Conservation (phyloP, 192 early-diverging fungal species). For the Coemansia sp. region DNA sequence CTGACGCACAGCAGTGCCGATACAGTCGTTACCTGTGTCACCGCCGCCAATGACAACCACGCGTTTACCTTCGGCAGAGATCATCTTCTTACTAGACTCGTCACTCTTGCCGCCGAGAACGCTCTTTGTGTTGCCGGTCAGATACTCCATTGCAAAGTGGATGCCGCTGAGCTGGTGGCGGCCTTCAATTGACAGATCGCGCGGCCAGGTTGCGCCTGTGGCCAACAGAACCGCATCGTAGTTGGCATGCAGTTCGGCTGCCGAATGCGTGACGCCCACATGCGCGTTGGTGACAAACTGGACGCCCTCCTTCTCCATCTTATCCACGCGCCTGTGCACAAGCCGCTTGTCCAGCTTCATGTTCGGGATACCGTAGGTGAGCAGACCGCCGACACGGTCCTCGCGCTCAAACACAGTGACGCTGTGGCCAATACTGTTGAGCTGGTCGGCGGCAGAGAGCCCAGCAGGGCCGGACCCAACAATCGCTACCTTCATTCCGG, state of each 20-base stretch:
- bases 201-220: constrained; percentile 96
- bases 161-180: constrained; percentile 78
- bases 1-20: constrained; percentile 90
- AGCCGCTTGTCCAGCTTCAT: constrained; percentile 99
- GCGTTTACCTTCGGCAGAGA: constrained; percentile 87
- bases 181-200: constrained; percentile 88
- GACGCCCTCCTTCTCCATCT: constrained; percentile 93
- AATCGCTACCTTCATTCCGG: constrained; percentile 82
- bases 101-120: constrained; percentile 62
- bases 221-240: constrained; percentile 87
- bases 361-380: constrained; percentile 99
- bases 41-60: constrained; percentile 99
- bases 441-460: constrained; percentile 92
- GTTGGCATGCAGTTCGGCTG: constrained; percentile 60
- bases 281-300: constrained; percentile 84
- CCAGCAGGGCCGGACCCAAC: constrained; percentile 97
- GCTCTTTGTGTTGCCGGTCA: constrained; percentile 85
- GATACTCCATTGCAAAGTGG: constrained; percentile 98
- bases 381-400: constrained; percentile 91
- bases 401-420: constrained; percentile 98
- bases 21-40: constrained; percentile 97
- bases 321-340: constrained; percentile 90
- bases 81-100: constrained; percentile 46
- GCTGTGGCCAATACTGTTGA: constrained; percentile 93
- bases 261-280: constrained; percentile 84